A percentile compares a stretch with the other conserved stretches of the same genome.
phyloP scores from a whole-genome alignment of 179 eudicot genomes.

The Beta corolliflora region DNA sequence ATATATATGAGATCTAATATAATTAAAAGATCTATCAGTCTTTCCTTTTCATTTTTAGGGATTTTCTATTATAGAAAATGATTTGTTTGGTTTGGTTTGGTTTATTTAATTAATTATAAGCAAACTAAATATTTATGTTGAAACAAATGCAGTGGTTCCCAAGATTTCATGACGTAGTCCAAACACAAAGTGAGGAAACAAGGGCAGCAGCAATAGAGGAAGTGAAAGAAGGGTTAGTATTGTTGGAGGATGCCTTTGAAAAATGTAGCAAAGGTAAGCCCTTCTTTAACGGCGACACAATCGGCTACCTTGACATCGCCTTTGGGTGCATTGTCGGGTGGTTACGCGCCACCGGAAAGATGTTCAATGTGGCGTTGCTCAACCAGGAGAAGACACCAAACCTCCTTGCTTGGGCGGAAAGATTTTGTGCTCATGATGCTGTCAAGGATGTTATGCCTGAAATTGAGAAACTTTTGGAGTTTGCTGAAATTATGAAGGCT shows the following conservation, averaged over 20 bases:
- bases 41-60: no score
- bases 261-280: constrained; percentile 45
- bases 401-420: constrained; percentile 37
- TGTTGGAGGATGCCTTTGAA: constrained; percentile 43
- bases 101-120: no score
- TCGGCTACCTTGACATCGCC: constrained; percentile 45
- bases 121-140: no score
- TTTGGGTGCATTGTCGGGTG: constrained; percentile 44
- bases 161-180: background rate
- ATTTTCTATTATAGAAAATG: no score
- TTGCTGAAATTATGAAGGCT: constrained; percentile 28
- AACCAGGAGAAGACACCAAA: constrained; percentile 25
- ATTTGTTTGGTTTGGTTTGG: no score
- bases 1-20: no score
- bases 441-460: constrained; percentile 49
- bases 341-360: constrained; percentile 34
- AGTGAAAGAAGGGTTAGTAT: constrained; percentile 30
- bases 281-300: constrained; percentile 40
- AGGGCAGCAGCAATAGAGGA: constrained; percentile 26
- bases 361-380: constrained; percentile 15
- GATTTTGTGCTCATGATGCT: constrained; percentile 35
- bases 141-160: constrained; percentile 34
- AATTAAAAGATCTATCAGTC: no score
- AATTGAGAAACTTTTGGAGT: constrained; percentile 40
- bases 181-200: constrained; percentile 27